A percentile compares a stretch with the other conserved stretches of the same genome.
Evolutionary conservation across 164 flowering plant genomes (phyloP).

Genomic region (Chimonanthus praecox): DNA sequence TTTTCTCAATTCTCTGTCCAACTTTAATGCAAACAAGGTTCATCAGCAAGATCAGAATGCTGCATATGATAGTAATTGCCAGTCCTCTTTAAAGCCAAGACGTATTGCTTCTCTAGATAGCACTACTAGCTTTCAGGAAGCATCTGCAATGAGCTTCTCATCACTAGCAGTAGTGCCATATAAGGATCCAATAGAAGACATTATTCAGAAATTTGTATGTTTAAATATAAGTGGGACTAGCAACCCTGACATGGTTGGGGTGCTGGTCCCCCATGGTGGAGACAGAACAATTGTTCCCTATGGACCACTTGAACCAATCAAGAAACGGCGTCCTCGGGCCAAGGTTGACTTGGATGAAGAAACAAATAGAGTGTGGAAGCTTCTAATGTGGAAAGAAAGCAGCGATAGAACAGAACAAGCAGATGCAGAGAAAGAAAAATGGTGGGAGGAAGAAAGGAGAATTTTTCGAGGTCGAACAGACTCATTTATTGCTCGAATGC

Average conservation of each 20-base stretch:
- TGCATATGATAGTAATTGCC: not conserved
- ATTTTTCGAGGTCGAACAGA: slow-evolving; percentile 35
- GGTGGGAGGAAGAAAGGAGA: slow-evolving; percentile 43
- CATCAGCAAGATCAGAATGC: slow-evolving; percentile 7
- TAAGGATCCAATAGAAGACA: slow-evolving; percentile 30
- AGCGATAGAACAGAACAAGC: slow-evolving; percentile 28
- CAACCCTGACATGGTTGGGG: slow-evolving; percentile 14
- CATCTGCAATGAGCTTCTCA: slow-evolving; percentile 30
- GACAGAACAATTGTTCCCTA: slow-evolving; percentile 43
- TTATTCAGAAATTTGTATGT: slow-evolving; percentile 28
- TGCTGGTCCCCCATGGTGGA: slow-evolving; percentile 50
- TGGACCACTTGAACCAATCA: slow-evolving; percentile 33
- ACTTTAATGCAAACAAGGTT: not conserved
- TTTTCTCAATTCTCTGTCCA: slow-evolving; percentile 8
- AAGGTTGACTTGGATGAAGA: slow-evolving; percentile 69
- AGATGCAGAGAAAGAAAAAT: slow-evolving; percentile 40
- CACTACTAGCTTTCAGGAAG: not conserved
- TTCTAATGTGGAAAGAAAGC: slow-evolving; percentile 53
- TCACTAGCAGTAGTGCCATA: slow-evolving; percentile 8
- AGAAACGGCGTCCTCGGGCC: slow-evolving; percentile 49
- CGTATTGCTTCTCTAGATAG: slow-evolving; percentile 14
- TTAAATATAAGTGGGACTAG: slow-evolving; percentile 38
- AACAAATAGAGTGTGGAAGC: slow-evolving; percentile 59
- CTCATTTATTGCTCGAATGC: slow-evolving; percentile 56
- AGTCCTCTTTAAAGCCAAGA: slow-evolving; percentile 5